Evolutionary conservation across 139 green algal genomes (phyloP).

Genomic region (Chlorella vulgaris): DNA sequence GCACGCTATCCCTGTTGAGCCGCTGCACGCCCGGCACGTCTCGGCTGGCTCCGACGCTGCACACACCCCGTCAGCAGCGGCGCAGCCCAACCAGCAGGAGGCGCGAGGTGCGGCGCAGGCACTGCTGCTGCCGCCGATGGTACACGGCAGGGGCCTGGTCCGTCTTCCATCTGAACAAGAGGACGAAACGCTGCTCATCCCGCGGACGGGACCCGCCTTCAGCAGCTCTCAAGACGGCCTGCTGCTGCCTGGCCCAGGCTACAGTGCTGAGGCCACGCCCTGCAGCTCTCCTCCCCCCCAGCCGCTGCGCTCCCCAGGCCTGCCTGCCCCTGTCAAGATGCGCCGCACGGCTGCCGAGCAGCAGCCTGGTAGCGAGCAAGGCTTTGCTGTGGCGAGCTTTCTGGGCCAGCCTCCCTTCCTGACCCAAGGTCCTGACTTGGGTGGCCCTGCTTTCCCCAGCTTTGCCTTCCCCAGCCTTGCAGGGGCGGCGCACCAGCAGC

Average conservation of each 20-base stretch:
- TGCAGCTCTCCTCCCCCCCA: neutral
- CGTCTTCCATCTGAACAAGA: neutral
- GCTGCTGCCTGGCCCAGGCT: neutral
- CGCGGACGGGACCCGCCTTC: neutral
- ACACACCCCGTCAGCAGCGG: neutral
- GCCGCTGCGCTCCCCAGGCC: neutral
- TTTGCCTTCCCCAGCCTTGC: too few species aligned
- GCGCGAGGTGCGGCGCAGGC: too few species aligned
- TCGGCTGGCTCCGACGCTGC: neutral
- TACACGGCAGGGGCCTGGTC: neutral
- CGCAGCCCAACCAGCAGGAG: neutral
- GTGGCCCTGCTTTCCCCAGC: too few species aligned
- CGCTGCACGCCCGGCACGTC: neutral
- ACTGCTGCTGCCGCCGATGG: neutral
- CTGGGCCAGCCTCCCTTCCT: too few species aligned
- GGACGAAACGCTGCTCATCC: neutral
- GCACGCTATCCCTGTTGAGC: neutral
- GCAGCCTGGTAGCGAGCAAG: neutral
- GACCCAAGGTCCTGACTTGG: too few species aligned
- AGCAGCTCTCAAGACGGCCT: neutral
- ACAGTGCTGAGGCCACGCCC: neutral
- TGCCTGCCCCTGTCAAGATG: neutral
- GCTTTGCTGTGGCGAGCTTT: neutral
- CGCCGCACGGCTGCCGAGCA: neutral
- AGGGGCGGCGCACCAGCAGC: too few species aligned